These are phyloP conservation scores for Lactifluus hygrophoroides DNA, from an alignment of 768 basidiomycete species.

Conservation along the genomic window DNA sequence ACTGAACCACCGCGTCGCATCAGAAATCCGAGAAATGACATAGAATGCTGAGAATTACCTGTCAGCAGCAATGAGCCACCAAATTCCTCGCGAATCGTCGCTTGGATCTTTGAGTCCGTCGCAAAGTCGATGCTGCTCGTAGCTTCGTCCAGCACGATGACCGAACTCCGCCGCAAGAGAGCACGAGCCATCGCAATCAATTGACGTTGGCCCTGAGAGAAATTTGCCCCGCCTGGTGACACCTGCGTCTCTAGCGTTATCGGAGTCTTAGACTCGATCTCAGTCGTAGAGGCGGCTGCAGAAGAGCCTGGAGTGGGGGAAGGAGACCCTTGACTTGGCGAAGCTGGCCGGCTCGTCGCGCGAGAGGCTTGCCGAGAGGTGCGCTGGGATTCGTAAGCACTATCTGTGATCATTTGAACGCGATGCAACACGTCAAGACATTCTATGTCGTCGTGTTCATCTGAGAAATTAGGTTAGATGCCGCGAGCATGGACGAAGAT, in stretches of 20 bases:
- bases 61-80: slow-evolving; percentile 64
- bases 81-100: slow-evolving; percentile 82
- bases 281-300: slow-evolving; percentile 33
- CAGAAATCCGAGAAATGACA: background rate
- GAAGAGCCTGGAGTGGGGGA: slow-evolving; percentile 35
- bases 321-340: slow-evolving; percentile 29
- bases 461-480: slow-evolving; percentile 26
- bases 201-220: slow-evolving; percentile 89
- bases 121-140: slow-evolving; percentile 83
- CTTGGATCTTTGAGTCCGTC: slow-evolving; percentile 86
- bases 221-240: slow-evolving; percentile 81
- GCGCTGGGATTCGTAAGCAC: slow-evolving; percentile 38
- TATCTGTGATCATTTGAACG: slow-evolving; percentile 64
- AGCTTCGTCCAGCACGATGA: slow-evolving; percentile 77
- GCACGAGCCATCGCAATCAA: slow-evolving; percentile 82
- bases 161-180: slow-evolving; percentile 56
- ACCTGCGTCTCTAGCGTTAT: slow-evolving; percentile 72
- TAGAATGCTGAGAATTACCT: slow-evolving; percentile 36
- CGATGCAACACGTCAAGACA: slow-evolving; percentile 74
- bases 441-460: slow-evolving; percentile 70
- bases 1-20: slow-evolving; percentile 32
- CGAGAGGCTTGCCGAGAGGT: slow-evolving; percentile 43
- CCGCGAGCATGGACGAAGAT: background rate
- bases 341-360: slow-evolving; percentile 39
- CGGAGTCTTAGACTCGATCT: slow-evolving; percentile 45